Conservation (phyloP, 306 rosid species). For the Gillenia trifoliata region DNA sequence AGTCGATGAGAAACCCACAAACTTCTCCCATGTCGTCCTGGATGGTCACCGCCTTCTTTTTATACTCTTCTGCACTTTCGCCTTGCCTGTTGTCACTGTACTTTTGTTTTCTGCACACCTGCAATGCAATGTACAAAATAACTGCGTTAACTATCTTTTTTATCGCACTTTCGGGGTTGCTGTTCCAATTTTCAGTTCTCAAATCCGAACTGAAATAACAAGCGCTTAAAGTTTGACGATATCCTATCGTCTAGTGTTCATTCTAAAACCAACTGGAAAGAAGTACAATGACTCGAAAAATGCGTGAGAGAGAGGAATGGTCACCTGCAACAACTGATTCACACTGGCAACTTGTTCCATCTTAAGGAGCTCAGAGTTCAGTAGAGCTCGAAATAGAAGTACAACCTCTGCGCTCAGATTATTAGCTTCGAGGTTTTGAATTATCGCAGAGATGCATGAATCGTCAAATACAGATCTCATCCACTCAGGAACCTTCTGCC, state of each 20-base stretch:
- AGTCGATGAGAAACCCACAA: conserved; percentile 51
- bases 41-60: conserved; percentile 16
- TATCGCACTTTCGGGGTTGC: no score
- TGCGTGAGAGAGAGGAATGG: conserved; percentile 1
- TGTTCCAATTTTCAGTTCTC: no score
- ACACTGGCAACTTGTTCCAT: conserved; percentile 52
- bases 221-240: no score
- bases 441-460: conserved; percentile 66
- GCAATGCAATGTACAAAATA: conserved; percentile 36
- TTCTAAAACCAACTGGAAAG: background rate
- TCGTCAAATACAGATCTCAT: conserved; percentile 57
- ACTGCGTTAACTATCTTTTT: background rate
- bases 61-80: conserved; percentile 15
- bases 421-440: conserved; percentile 45
- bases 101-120: conserved; percentile 62
- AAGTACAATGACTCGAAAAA: background rate
- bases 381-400: conserved; percentile 56
- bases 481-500: conserved; percentile 54
- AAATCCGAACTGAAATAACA: no score
- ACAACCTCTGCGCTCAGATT: conserved; percentile 58
- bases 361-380: conserved; percentile 45
- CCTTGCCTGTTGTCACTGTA: conserved; percentile 38
- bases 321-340: conserved; percentile 64
- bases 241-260: background rate
- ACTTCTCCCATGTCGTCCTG: conserved; percentile 46